Evolutionary conservation across 192 early-diverging fungal genomes (phyloP).

Genomic region (Phycomyces blakesleeanus): DNA sequence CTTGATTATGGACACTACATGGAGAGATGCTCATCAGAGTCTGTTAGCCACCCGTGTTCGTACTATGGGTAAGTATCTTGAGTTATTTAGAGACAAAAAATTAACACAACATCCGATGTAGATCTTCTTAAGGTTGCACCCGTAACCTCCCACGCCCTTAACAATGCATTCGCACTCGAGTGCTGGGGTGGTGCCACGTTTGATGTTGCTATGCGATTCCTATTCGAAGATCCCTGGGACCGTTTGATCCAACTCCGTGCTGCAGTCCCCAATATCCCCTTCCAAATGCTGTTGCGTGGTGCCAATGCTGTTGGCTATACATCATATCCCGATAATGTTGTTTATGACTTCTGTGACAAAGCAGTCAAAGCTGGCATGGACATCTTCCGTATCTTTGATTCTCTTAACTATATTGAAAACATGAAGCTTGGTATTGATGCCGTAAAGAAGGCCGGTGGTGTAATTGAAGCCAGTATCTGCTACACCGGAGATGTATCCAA

Average conservation of each 20-base stretch:
- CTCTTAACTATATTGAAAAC: conserved; percentile 96
- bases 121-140: conserved; percentile 77
- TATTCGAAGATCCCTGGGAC: conserved; percentile 97
- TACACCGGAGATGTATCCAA: conserved; percentile 95
- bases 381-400: conserved; percentile 97
- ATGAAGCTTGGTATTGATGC: conserved; percentile 91
- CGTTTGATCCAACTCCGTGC: conserved; percentile 78
- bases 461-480: conserved; percentile 87
- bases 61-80: conserved; percentile 79
- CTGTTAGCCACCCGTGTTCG: conserved; percentile 93
- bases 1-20: conserved; percentile 95
- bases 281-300: conserved; percentile 97
- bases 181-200: conserved; percentile 99
- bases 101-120: background rate
- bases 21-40: conserved; percentile 95
- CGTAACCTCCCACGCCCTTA: conserved; percentile 81
- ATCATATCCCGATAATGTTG: conserved; percentile 94
- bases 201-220: conserved; percentile 94
- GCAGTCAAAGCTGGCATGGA: conserved; percentile 88
- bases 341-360: conserved; percentile 94
- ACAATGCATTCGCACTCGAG: conserved; percentile 91
- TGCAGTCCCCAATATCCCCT: conserved; percentile 93
- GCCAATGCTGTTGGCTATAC: conserved; percentile 98
- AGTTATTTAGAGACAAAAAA: background rate
- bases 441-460: conserved; percentile 92